Base-by-base conservation (phyloP, 2,329 filamentous ascomycete species). In the Didymella exigua region DNA sequence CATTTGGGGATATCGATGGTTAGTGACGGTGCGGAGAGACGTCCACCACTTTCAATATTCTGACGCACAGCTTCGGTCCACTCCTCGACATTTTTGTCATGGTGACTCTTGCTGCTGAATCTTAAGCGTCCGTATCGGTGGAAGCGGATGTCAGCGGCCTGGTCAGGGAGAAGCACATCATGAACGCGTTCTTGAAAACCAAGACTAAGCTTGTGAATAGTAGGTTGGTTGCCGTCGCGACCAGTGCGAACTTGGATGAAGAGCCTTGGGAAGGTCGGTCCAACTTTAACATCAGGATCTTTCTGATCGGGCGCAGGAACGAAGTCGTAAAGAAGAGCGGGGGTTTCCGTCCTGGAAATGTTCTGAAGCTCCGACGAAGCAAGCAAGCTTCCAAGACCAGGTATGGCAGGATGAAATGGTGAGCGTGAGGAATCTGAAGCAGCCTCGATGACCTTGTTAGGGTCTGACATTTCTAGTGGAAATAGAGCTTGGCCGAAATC, bases 141-240 rank as follows among this genome's bases (percentile, higher is more conserved):
- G 51, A 75, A 74, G 1, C 66, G 65, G 9, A 76, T 38, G 38
- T 76, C 73, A 4, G 56, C 46, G 4, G 66, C 61, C 40, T 65
- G 54, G 21, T 68, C 60, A 0, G 73, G 73, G 11, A 75, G 63
- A 1, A 74, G 56, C 1, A 73, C 69, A 38, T 73, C 63, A 36
- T 70, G 63, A 4, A 58, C 31, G 3, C 58, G 59, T 26, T 69
- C 54, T 14, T 66, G 55, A 30, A 72, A 62, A 2, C 47, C 56
- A 7, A 75, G 49, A 13, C 47, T 57, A 5, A 70, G 46, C 21
- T 62, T 67, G 16, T 59, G 58, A 6, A 74, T 49, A 6, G 38
- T 47, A 8, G 65, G 43, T 36, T 45, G 54, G 23, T 51, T 52
- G 9, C 61, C 58, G 1, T 44, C 49, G 3, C 33, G 48, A n/a